These are phyloP conservation scores for Dipodascus albidus DNA, from an alignment of 805 yeast species.

Conservation along the genomic window DNA sequence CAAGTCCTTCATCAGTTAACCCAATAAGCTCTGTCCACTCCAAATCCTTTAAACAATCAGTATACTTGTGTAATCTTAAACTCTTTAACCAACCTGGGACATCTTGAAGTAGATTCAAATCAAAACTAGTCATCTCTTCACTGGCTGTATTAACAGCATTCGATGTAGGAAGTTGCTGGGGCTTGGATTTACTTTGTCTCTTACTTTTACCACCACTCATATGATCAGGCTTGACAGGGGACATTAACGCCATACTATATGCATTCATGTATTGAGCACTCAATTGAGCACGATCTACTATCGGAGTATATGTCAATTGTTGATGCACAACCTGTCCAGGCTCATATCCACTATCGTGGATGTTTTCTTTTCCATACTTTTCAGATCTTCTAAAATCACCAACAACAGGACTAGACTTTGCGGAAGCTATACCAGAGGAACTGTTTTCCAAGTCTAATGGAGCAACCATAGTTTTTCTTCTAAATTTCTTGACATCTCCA, in stretches of 20 bases:
- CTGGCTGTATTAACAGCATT: neutral
- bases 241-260: neutral
- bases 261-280: neutral
- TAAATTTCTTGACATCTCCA: constrained; percentile 23
- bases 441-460: constrained; percentile 6
- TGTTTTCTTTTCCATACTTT: neutral
- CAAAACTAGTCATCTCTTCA: neutral
- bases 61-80: constrained; percentile 85
- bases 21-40: constrained; percentile 73
- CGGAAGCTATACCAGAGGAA: neutral
- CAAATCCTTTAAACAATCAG: constrained; percentile 64
- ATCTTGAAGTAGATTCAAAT: constrained; percentile 31
- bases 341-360: neutral
- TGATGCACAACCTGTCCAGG: neutral
- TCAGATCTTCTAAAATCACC: neutral
- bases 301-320: neutral
- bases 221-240: neutral
- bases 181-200: neutral
- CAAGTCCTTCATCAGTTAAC: constrained; percentile 57
- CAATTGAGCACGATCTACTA: neutral
- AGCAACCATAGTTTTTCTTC: constrained; percentile 11
- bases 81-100: constrained; percentile 90
- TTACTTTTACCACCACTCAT: neutral
- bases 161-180: neutral
- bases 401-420: neutral